Base-by-base conservation (phyloP, 768 basidiomycete genomes). In the Russula vinacea region DNA sequence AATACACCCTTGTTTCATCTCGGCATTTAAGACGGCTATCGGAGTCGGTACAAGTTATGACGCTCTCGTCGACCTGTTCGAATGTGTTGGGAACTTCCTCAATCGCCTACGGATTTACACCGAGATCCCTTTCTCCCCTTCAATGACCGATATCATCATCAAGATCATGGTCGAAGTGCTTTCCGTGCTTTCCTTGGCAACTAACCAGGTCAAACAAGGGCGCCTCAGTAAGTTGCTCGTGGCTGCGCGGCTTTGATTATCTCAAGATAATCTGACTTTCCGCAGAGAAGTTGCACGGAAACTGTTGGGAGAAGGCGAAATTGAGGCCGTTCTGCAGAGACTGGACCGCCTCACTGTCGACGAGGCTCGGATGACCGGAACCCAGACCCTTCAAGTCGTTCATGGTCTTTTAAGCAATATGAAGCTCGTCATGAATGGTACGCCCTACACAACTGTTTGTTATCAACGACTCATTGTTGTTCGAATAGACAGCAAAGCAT, bases 111-210 rank as follows among this genome's bases (percentile, higher is more conserved):
- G 26, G 3, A 32, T 50, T 1, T 56, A 62, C 32, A 29, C 17
- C 22, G 35, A 40, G 29, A 32, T 47, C 45, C 11, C 24, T 24
- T 35, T 50, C 45, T 39, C 17, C 13, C 19, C 35, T 29, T 14
- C 35, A 13, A 56, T 62, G 42, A 16, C 45, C 3, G 45, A 26
- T 0, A 49, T 56, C 5, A 17, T 62, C 24, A 8, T 11, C 2
- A 62, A 56, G 19, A 62, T 56, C 11, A 35, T 61, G 52, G 22
- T 51, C 9, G 42, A 61, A 26, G 40, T 37, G 2, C n/a, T 54
- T 8, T 54, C 60, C 10, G 42, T 60, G 16, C 60, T 54, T 56
- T 40, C 55, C 26, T 24, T 56, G 9, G 55, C 55, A 11, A 56
- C 39, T 13, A 56, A 56, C 8, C 55, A 56, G 24, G 50, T 49